These are phyloP conservation scores for Linaria vulgaris DNA, from an alignment of 257 asterid species.

Conservation along the genomic window DNA sequence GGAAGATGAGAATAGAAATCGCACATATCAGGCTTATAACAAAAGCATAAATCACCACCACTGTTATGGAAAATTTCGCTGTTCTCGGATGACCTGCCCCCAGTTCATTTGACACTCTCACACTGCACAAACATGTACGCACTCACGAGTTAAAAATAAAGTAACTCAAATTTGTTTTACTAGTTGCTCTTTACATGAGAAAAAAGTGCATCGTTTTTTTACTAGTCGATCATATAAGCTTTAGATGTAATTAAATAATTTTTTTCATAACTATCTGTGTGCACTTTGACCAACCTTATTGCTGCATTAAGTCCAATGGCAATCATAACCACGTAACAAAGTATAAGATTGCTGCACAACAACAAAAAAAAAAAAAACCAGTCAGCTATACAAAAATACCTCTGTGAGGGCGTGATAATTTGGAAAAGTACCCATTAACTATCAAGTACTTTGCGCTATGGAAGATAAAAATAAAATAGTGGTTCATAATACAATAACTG, in stretches of 20 bases:
- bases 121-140: constrained; percentile 31
- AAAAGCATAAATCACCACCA: constrained; percentile 43
- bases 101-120: constrained; percentile 54
- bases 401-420: too few relatives aligned
- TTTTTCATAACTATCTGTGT: too few relatives aligned
- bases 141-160: too few relatives aligned
- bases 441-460: too few relatives aligned
- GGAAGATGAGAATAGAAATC: constrained; percentile 36
- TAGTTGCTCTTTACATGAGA: too few relatives aligned
- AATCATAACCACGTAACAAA: constrained; percentile 53
- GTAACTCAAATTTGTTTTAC: too few relatives aligned
- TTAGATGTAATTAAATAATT: too few relatives aligned
- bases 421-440: too few relatives aligned
- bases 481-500: too few relatives aligned
- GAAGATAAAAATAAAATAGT: too few relatives aligned
- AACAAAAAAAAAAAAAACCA: neutral
- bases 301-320: constrained; percentile 74
- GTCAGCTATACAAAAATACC: neutral
- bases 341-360: constrained; percentile 54
- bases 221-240: too few relatives aligned
- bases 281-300: constrained; percentile 41
- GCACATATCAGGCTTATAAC: constrained; percentile 35
- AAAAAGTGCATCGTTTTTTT: too few relatives aligned
- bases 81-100: constrained; percentile 62
- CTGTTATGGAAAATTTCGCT: constrained; percentile 50